phyloP scores from a whole-genome alignment of 2,329 filamentous ascomycete species.

The Penicillium verrucosum region DNA sequence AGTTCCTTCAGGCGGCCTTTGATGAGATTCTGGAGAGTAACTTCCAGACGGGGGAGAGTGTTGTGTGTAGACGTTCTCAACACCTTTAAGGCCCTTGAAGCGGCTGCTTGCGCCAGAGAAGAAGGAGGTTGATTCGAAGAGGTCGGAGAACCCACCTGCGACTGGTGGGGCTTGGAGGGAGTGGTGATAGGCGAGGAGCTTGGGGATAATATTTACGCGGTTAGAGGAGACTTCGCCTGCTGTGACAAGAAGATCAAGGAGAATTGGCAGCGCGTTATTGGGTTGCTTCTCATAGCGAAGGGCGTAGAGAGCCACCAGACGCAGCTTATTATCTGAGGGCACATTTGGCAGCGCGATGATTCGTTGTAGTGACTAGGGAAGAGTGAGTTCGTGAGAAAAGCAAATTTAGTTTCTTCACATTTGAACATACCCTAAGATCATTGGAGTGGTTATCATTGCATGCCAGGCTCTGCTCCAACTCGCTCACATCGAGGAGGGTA shows the following conservation, averaged over 20 bases:
- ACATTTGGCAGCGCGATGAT: constrained; percentile 79
- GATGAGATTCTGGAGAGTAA: constrained; percentile 85
- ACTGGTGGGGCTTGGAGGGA: constrained; percentile 76
- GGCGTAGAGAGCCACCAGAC: constrained; percentile 89
- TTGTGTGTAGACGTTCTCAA: constrained; percentile 98
- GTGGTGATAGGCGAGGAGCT: constrained; percentile 78
- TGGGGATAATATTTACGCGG: constrained; percentile 74
- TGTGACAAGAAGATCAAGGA: constrained; percentile 80
- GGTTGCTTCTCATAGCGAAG: constrained; percentile 86
- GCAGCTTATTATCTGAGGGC: constrained; percentile 76
- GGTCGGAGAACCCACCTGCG: constrained; percentile 78
- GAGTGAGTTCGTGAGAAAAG: constrained; percentile 4
- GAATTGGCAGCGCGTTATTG: constrained; percentile 75
- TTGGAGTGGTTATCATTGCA: constrained; percentile 93
- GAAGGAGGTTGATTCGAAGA: constrained; percentile 88
- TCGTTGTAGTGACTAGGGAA: constrained; percentile 69
- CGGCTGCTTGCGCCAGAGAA: constrained; percentile 83
- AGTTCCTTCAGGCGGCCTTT: constrained; percentile 84
- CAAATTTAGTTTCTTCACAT: not conserved
- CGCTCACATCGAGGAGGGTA: constrained; percentile 89
- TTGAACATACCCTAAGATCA: constrained; percentile 72
- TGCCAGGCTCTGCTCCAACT: constrained; percentile 92
- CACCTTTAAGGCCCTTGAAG: constrained; percentile 92
- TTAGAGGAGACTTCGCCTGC: constrained; percentile 76
- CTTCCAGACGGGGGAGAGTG: constrained; percentile 82